Base-by-base conservation (phyloP, 257 asterid species). In the Forsythia viridissima region DNA sequence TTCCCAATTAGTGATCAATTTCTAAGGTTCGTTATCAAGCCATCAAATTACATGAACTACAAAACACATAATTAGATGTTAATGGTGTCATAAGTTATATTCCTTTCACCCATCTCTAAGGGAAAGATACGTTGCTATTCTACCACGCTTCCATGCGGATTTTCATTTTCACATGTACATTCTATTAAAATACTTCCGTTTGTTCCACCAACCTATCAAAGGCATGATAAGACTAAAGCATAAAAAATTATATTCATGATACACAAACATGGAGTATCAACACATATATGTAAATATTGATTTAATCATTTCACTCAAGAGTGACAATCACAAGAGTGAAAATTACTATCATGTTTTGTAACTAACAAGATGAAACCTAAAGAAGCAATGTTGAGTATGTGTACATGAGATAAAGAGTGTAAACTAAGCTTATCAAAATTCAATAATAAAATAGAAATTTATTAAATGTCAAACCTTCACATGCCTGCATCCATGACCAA, bases 181-280 rank as follows among this genome's bases (percentile, higher is more conserved):
- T 74, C 74, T 72, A 74, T 21, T 46, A 73, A 71, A 70, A 79
- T 59, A 46, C 75, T 20, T 70, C 4, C 41, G 37, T 79, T 71
- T 72, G 69, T 71, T 37, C 24, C 44, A 80, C 75, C 79, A 82
- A 61, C 80, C 66, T 73, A 42, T 70, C 15, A 51, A 24, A 81
- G 73, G 65, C 21, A 63, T 40, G 36, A 39, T 15, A 69, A 78
- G 30, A 44, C 41, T 5, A 36, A 76, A 69, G 8, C 61, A 59
- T 46, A 43, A 13, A n/a, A 74, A 43, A 59, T 44, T 46, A 73
- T n/a, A 48, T 36, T 48, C 63, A 55, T 44, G 65, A 12, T 75
- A 36, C 67, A 52, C 67, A 71, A 52, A 48, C 75, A 41, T 65
- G 74, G 71, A 39, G 8, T 39, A 52, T 59, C 70, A 74, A 43